Evolutionary conservation across 768 basidiomycete species (phyloP).

Genomic region (Coprinopsis marcescibilis): DNA sequence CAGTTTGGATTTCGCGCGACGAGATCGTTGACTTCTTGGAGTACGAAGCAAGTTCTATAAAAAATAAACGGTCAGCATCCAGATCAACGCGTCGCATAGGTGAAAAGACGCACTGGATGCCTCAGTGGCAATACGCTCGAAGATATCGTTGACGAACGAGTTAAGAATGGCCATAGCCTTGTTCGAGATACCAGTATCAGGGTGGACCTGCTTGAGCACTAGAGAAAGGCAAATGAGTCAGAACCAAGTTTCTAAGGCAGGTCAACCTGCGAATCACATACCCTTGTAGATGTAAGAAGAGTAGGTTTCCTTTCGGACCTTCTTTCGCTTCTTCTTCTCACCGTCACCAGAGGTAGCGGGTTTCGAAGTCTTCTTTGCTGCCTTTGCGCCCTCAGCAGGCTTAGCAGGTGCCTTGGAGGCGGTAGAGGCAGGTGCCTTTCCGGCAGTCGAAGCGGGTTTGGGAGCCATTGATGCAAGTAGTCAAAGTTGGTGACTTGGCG

Average conservation of each 20-base stretch:
- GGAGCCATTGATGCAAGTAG: slow-evolving; percentile 79
- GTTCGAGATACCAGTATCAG: slow-evolving; percentile 98
- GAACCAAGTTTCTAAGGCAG: background rate
- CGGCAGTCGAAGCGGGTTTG: slow-evolving; percentile 77
- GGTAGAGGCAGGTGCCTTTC: slow-evolving; percentile 68
- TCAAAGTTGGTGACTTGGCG: slow-evolving; percentile 12
- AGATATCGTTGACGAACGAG: slow-evolving; percentile 92
- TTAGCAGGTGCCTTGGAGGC: slow-evolving; percentile 72
- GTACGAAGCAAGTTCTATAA: slow-evolving; percentile 87
- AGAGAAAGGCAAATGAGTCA: slow-evolving; percentile 9
- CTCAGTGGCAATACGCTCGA: slow-evolving; percentile 86
- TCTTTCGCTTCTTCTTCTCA: slow-evolving; percentile 87
- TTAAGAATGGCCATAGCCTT: slow-evolving; percentile 92
- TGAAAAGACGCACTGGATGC: slow-evolving; percentile 64
- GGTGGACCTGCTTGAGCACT: slow-evolving; percentile 97
- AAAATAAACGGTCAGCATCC: slow-evolving; percentile 10
- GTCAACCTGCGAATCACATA: slow-evolving; percentile 24
- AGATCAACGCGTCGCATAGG: background rate
- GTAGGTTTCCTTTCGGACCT: slow-evolving; percentile 88
- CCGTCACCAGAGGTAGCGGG: slow-evolving; percentile 49
- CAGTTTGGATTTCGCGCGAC: slow-evolving; percentile 97
- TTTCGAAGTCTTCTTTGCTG: slow-evolving; percentile 74
- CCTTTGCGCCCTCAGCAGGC: slow-evolving; percentile 56
- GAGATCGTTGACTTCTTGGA: slow-evolving; percentile 99
- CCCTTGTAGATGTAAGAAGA: slow-evolving; percentile 95